These are phyloP conservation scores for Polygonum maritimum DNA, from an alignment of 148 eudicot species.

Conservation along the genomic window DNA sequence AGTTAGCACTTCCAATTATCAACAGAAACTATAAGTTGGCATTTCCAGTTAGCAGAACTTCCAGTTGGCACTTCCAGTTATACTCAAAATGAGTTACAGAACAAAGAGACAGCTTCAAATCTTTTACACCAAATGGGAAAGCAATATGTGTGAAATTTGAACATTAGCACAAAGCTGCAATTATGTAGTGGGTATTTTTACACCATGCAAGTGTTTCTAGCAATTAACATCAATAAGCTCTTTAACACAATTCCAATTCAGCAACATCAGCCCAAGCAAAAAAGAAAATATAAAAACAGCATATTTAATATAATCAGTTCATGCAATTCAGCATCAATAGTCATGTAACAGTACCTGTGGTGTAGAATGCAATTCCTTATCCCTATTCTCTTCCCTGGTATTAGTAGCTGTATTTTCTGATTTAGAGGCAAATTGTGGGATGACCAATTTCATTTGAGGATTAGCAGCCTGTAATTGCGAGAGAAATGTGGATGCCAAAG, in stretches of 20 bases:
- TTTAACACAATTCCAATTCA: too few relatives aligned
- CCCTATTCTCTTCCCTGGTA: too few relatives aligned
- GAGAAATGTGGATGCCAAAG: neutral
- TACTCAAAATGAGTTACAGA: neutral
- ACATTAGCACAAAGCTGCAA: neutral
- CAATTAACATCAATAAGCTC: too few relatives aligned
- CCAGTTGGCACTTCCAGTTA: conserved; percentile 6
- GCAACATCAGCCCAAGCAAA: too few relatives aligned
- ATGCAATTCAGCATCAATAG: too few relatives aligned
- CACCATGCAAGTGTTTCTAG: neutral
- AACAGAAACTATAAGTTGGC: conserved; percentile 20
- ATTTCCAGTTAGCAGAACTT: too few relatives aligned
- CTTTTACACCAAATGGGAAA: neutral
- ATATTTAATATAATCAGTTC: too few relatives aligned
- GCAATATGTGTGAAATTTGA: neutral
- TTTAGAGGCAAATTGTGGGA: neutral
- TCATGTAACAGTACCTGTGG: too few relatives aligned
- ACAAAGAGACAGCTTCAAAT: neutral
- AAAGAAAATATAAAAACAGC: too few relatives aligned
- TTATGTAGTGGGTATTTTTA: neutral
- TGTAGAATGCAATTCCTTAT: too few relatives aligned
- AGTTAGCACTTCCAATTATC: too few relatives aligned
- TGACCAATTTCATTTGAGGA: neutral
- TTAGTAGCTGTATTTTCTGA: neutral
- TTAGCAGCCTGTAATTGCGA: neutral